These are phyloP conservation scores for Aureococcus anophagefferens DNA, from an alignment of 108 stramenopile species.

Conservation along the genomic window DNA sequence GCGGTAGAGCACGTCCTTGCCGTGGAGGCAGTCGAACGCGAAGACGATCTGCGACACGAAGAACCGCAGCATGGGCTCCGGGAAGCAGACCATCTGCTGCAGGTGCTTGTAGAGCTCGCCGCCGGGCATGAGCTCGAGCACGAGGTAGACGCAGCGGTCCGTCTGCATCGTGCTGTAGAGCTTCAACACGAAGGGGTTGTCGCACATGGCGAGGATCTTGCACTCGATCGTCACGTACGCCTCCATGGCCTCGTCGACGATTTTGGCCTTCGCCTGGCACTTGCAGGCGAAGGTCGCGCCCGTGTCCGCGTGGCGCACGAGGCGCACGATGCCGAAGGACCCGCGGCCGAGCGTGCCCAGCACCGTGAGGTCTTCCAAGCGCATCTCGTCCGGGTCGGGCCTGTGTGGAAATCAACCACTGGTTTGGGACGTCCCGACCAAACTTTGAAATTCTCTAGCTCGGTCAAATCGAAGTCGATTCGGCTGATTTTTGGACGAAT, in stretches of 20 bases:
- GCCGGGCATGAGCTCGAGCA: conserved; percentile 22
- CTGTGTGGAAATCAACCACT: too few relatives aligned
- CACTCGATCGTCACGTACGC: neutral
- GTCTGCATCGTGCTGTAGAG: neutral
- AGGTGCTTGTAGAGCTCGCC: conserved; percentile 28
- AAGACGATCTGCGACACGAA: conserved; percentile 38
- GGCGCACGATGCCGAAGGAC: conserved; percentile 16
- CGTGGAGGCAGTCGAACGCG: conserved; percentile 74
- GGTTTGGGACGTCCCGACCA: too few relatives aligned
- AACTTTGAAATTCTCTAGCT: too few relatives aligned
- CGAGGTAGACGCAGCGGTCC: conserved; percentile 12
- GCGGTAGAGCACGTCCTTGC: conserved; percentile 70
- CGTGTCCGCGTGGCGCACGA: conserved; percentile 23
- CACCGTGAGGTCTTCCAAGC: neutral
- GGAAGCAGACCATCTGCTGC: conserved; percentile 1
- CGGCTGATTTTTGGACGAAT: too few relatives aligned
- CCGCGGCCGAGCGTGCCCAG: conserved; percentile 7
- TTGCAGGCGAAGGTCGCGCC: conserved; percentile 20
- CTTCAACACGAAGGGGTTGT: neutral
- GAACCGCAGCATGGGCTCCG: conserved; percentile 10
- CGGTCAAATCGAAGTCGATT: too few relatives aligned
- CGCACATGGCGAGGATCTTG: neutral
- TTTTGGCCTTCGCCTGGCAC: neutral
- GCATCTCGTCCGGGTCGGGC: too few relatives aligned
- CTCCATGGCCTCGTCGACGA: neutral